Evolutionary conservation across 371 early-diverging fungal genomes (phyloP).

Genomic region (Mortierella sp.): DNA sequence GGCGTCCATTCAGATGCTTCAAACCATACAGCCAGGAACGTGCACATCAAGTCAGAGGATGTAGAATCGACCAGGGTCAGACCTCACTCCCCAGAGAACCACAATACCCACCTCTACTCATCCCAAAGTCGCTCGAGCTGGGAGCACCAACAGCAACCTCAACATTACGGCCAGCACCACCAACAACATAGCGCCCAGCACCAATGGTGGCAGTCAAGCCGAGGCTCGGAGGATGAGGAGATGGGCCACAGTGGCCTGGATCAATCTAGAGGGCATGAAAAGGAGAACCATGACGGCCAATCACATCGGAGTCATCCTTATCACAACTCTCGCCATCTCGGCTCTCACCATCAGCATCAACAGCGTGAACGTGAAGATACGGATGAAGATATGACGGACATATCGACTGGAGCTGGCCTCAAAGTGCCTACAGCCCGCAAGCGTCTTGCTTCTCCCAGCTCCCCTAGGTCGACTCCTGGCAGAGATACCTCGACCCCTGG

Average conservation of each 20-base stretch:
- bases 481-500: slow-evolving; percentile 1
- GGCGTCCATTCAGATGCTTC: background rate
- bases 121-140: background rate
- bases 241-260: slow-evolving; percentile 6
- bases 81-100: slow-evolving; percentile 18
- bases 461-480: slow-evolving; percentile 1
- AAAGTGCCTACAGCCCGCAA: slow-evolving; percentile 22
- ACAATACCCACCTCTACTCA: background rate
- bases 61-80: slow-evolving; percentile 17
- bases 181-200: background rate
- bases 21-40: background rate
- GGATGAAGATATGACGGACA: slow-evolving; percentile 25
- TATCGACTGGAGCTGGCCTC: slow-evolving; percentile 3
- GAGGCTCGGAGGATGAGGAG: slow-evolving; percentile 9
- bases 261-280: background rate
- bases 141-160: slow-evolving; percentile 9
- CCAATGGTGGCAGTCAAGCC: background rate
- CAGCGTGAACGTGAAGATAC: slow-evolving; percentile 13
- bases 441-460: slow-evolving; percentile 25
- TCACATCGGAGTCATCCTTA: slow-evolving; percentile 10
- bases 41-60: slow-evolving; percentile 31
- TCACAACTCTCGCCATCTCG: slow-evolving; percentile 21
- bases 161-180: background rate
- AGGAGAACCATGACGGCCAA: background rate
- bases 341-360: slow-evolving; percentile 4